Base-by-base conservation (phyloP, 257 asterid genomes). In the Solanum neorickii region DNA sequence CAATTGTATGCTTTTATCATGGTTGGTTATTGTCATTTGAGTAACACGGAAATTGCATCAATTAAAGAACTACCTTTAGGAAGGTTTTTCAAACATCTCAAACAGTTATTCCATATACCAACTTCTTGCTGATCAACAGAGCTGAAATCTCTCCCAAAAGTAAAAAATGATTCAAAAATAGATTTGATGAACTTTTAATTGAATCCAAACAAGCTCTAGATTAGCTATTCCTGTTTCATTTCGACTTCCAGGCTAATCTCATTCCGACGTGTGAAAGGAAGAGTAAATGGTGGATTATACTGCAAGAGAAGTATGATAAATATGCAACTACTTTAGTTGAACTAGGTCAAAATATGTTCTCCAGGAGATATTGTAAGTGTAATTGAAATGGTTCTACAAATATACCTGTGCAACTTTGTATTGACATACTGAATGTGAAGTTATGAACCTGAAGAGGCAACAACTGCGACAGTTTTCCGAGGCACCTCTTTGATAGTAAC, bases 221-320 rank as follows among this genome's bases (percentile, higher is more conserved):
- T 35, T 35, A 86, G 66, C 89, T 92, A 95, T 59, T 86, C 85
- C 85, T 90, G 87, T 87, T 90, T 91, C 91, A 93, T 92, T 89
- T 94, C 98, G 91, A 96, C 98, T 93, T 94, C 99, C 21, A 95
- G 92, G 85, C 98, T 91, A 87, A 96, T 91, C 94, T 96, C 98
- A 88, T 96, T 96, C 62, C 99, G 98, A 21, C 98, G 97, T 46
- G 91, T 91, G 89, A 96, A 93, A 39, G 98, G 98, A 74, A 93
- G 94, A 9, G 97, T 91, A 90, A 95, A 96, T 66, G 99, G 99
- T 3, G 98, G 99, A 87, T 96, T 96, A 90, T 96, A 96, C 98
- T 96, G 97, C 94, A 94, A 83, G 88, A 86, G 35, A 88, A 35
- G 70, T 62, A 85, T 27, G 14, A 47, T 3, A 12, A 87, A 37